Base-by-base conservation (phyloP, 257 asterid genomes). In the Marsdenia floribunda region DNA sequence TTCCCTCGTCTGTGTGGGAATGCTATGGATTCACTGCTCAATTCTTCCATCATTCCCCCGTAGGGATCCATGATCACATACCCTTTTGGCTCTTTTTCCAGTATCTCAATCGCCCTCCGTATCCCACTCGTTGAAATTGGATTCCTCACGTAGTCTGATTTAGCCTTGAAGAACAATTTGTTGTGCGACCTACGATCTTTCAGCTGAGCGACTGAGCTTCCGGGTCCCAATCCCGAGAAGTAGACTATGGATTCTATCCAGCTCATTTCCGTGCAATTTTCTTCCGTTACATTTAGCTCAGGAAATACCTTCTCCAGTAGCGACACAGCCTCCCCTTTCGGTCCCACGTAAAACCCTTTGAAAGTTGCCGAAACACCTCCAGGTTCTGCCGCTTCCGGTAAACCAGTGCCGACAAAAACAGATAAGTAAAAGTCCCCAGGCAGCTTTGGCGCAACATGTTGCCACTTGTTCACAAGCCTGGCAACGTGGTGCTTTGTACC, bases 1-100 rank as follows among this genome's bases (percentile, higher is more conserved):
- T 91, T 90, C 8, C 96, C 97, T 37, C 79, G 70, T 73, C 97
- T 82, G 16, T 91, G 97, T 40, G 96, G 97, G 72, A 90, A 91
- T 29, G 97, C 83, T 54, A 90, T 85, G 16, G 93, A 77, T 18
- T 87, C 86, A 69, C 78, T 72, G 60, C 86, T 79, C 21, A 88
- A 83, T 73, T 35, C 80, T 42, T 82, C 52, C 97, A 91, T 91
- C 22, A 76, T 83, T 70, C 93, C 97, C 2, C 97, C 96, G 37
- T 87, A 85, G 5, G 97, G 97, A 79, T 91, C 95, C 10, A 91
- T 53, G 38, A 90, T 85, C 3, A 88, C 90, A 44, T 85, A 87
- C 76, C 96, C 96, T 61, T 88, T 87, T 0, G 90, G 85, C 77
- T 90, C 90, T 35, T 82, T 83, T 11, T 82, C 88, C 7, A 91